Evolutionary conservation across 768 basidiomycete species (phyloP), one percentile per base, ranked within the genome.

Genomic region (Fibroporia radiculosa): DNA sequence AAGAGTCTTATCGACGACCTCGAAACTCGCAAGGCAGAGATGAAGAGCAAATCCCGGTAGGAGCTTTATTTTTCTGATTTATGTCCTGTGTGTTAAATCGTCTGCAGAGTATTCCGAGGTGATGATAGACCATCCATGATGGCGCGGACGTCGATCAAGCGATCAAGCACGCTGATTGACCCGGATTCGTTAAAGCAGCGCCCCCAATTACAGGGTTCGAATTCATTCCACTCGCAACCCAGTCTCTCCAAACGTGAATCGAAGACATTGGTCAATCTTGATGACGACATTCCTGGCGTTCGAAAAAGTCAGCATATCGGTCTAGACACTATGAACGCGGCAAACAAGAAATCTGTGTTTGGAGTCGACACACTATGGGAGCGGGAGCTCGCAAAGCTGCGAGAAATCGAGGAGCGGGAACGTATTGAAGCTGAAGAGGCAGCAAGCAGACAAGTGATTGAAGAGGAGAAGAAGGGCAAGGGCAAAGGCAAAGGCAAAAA

Each of bases 331-430:
- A 37, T 33, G 19, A 24, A 16, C 24, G 22, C 42, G 23, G 48
- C 44, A 0, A 71, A 66, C 32, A 75, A 73, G 29, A 77, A 75
- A 46, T 93, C 91, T n/a, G 89, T 93, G 8, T 96, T 95, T 56
- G 93, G 93, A 2, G 84, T 88, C 1, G 93, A 96, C 61, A 85
- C 84, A n/a, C 56, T 95, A 8, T 95, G 93, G 93, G 85, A 93
- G 57, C 73, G 78, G 31, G 93, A 96, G 63, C 75, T 92, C 71
- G 76, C 64, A 14, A 95, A 88, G 61, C 68, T 95, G 42, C 77
- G 77, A 50, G 71, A 79, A 48, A 86, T 93, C 0, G 83, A 95
- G 60, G 81, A 77, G 11, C 60, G 56, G 41, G 91, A 93, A 58
- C 72, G 67, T 44, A 59, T 55, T 10, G 81, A 78, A 45, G 73